Evolutionary conservation across 2,329 filamentous ascomycete species (phyloP), one percentile per base, ranked within the genome.

Genomic region (Gnomoniopsis smithogilvyi): DNA sequence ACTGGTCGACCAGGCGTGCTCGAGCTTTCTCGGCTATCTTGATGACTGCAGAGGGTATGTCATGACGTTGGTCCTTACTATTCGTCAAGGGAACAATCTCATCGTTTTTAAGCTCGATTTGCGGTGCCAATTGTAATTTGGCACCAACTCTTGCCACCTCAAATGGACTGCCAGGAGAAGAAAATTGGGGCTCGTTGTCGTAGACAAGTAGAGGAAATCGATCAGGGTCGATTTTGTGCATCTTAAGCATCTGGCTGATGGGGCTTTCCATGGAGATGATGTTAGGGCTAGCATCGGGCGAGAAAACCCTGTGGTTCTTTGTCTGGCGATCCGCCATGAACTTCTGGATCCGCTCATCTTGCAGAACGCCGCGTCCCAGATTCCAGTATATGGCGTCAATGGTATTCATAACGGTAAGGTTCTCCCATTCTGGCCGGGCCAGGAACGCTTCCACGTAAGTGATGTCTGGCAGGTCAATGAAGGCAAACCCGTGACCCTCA

Each of bases 301-400:
- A 88, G 19, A 92, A 90, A 17, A 99, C 80, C 48, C 94, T 77
- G 71, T 99, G 95, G 69, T 89, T 82, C 38, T 90, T 72, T 17
- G 83, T 68, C 2, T 77, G 70, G 64, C 85, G 82, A 38, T 82
- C 78, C 30, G 80, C 67, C 72, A 96, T 91, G 69, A 96, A 96
- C 2, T 81, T 74, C 58, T 81, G 80, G 19, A 99, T 73, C 22
- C 78, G 79, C 12, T 80, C 68, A 69, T 95, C 82, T 3, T 80
- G 76, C 7, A 81, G 77, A 15, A 98, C 79, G 2, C 82, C 86
- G 4, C 81, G 79, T 0, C 91, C 91, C 26, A 97, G 80, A 24
- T 91, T 86, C 94, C 95, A 99, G 65, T 95, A 83, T 51, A 96
- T 83, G 45, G 81, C 81, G 49, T 81, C 76, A 49, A 97, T 72